Base-by-base conservation (phyloP, 1,139 yeast genomes). In the Nakaseomyces delphensis region DNA sequence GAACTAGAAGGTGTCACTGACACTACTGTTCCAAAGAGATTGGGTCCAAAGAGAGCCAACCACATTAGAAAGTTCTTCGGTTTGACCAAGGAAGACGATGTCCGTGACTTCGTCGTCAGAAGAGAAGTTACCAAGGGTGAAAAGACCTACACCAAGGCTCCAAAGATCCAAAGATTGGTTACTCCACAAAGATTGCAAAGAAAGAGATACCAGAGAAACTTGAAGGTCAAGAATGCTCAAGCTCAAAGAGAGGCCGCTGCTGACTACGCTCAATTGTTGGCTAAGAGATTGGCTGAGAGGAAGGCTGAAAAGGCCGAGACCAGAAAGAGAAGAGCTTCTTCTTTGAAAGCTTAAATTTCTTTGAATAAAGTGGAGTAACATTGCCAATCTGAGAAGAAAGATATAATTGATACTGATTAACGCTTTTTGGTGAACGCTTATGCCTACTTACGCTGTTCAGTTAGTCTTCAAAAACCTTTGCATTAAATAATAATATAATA, bases 11-110 rank as follows among this genome's bases (percentile, higher is more conserved):
- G 98, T 71, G 78, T 91, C 67, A 91, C 98, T 64, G 94, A 93
- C 71, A 64, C 79, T 67, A 80, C 91, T 69, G 81, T 83, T 67
- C 95, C 97, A 76, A 89, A 89, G 83, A 87, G 97, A 81, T 83
- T 89, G 69, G 98, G 97, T 67, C 98, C 98, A 75, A 89, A 89
- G 93, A 87, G 97, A 83, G 98, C 98, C 69, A 87, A 86, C 93
- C 76, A 89, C 87, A 91, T 89, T 71, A 87, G 97, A 83, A 87
- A 87, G 75, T 89, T 89, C 94, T 89, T 85, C 68, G 96, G 96
- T 76, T 82, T 89, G 69, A 72, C 96, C 74, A 87, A 89, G 82
- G 95, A 86, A 71, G 96, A 86, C 66, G 96, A 86, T 68, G 95
- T 86, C 56, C 78, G 82, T 68, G 80, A 89, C 77, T 91, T 79